Percentiles rank a stretch among this genome's conserved stretches.
phyloP scores from a whole-genome alignment of 2,329 filamentous ascomycete genomes.

The Beauveria rudraprayagi region DNA sequence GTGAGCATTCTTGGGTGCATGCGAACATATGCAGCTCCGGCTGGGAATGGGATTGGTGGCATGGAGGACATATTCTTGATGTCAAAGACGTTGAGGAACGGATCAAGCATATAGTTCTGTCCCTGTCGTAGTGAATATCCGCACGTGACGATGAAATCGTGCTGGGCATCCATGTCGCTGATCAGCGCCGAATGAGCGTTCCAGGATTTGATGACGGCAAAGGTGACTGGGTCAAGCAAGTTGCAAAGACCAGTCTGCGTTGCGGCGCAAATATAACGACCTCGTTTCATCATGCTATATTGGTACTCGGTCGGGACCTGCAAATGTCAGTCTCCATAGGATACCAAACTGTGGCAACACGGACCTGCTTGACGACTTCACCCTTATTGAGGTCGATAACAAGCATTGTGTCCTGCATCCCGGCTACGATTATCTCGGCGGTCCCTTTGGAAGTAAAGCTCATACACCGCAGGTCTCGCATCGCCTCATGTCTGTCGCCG shows the following conservation, averaged over 20 bases:
- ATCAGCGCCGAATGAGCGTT: conserved; percentile 82
- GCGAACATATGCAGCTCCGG: conserved; percentile 86
- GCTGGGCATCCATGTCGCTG: conserved; percentile 95
- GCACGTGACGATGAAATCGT: conserved; percentile 92
- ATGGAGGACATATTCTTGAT: conserved; percentile 83
- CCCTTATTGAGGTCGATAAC: conserved; percentile 64
- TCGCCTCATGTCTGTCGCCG: conserved; percentile 53
- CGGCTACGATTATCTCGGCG: conserved; percentile 77
- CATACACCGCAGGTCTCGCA: conserved; percentile 89
- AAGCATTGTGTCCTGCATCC: conserved; percentile 80
- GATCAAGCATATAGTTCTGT: conserved; percentile 72
- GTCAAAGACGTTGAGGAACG: conserved; percentile 91
- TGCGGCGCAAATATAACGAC: conserved; percentile 85
- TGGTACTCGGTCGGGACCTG: conserved; percentile 64
- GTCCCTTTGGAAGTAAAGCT: conserved; percentile 84
- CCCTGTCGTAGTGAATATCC: conserved; percentile 78
- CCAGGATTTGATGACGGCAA: conserved; percentile 77
- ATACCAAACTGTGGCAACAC: not conserved
- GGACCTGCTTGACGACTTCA: conserved; percentile 58
- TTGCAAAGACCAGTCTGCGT: conserved; percentile 76
- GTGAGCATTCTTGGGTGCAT: conserved; percentile 96
- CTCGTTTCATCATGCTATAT: conserved; percentile 88
- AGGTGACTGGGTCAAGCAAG: conserved; percentile 71
- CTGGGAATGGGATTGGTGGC: conserved; percentile 84
- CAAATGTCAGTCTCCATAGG: conserved; percentile 22